Evolutionary conservation across 805 yeast species (phyloP).

Genomic region (Candida montana): DNA sequence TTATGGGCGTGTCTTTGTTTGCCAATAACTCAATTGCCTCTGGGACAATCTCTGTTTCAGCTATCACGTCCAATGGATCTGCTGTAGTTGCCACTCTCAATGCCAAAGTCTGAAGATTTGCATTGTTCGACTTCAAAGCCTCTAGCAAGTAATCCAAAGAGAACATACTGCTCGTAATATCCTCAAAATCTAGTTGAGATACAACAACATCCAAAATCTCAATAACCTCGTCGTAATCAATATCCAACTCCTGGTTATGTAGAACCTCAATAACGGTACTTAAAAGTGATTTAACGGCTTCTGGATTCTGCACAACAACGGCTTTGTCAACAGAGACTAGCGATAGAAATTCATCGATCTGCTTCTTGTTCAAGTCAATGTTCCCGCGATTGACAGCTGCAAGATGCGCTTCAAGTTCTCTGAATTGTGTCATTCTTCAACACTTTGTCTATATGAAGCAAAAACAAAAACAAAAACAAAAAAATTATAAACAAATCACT

Average conservation of each 20-base stretch:
- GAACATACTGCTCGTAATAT: slow-evolving; percentile 13
- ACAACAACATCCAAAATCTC: slow-evolving; percentile 14
- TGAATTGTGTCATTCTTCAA: slow-evolving; percentile 2
- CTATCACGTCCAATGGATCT: slow-evolving; percentile 19
- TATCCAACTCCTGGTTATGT: slow-evolving; percentile 5
- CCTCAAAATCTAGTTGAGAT: slow-evolving; percentile 13
- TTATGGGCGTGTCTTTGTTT: slow-evolving; percentile 4
- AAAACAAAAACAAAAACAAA: slow-evolving; percentile 1
- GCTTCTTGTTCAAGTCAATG: background rate
- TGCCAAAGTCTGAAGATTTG: slow-evolving; percentile 17
- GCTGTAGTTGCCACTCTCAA: slow-evolving; percentile 19
- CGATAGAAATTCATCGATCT: slow-evolving; percentile 1
- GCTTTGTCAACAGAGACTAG: slow-evolving; percentile 10
- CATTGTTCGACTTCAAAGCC: slow-evolving; percentile 17
- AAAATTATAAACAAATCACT: background rate
- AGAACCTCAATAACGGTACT: slow-evolving; percentile 2
- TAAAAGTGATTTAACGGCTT: slow-evolving; percentile 6
- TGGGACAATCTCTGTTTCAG: slow-evolving; percentile 21
- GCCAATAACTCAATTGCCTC: slow-evolving; percentile 7
- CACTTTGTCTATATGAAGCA: background rate
- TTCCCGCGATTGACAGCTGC: background rate
- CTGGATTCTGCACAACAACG: slow-evolving; percentile 1
- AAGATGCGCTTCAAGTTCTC: slow-evolving; percentile 5
- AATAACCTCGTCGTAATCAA: slow-evolving; percentile 13
- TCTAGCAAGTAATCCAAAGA: slow-evolving; percentile 14